Evolutionary conservation across 140 eudicot genomes (phyloP), one percentile per base, ranked within the genome.

Genomic region (Ambrosia hybrid): DNA sequence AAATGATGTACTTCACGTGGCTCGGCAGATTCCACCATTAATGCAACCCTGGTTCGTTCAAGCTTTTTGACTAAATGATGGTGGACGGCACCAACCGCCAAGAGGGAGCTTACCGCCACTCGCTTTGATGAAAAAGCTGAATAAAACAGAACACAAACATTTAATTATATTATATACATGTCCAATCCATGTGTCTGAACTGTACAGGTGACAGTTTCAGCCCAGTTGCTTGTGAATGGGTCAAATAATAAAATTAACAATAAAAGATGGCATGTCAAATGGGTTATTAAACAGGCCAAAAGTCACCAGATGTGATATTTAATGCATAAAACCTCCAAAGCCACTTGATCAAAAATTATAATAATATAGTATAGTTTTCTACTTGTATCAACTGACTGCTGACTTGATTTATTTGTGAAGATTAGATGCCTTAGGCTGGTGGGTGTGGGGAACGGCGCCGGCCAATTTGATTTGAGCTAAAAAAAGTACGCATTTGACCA

Each of bases 1-100:
- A 94, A 94, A 79, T 94, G 99, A 78, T 94, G 99, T 68, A 94
- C 99, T 82, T 94, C 99, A 66, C 99, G 99, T 16, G 99, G 99
- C 77, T 94, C 99, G 9, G 99, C 99, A 30, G 99, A 94, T 76
- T 94, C 99, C 46, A 94, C 81, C 62, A 94, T 79, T 73, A 94
- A 74, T 0, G 96, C 99, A 67, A 91, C 91, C 48, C 89, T 80
- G 14, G 99, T 94, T 26, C 99, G 78, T 80, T 94, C 99, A 21
- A 90, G 97, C 49, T 89, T 94, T 73, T 85, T 82, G 15, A 94
- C 99, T 48, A 94, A 78, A 83, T 91, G 97, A 61, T 94, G 99
- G 71, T 94, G 99, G 46, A 91, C 99, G 21, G 99, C 99, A 46
- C 99, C 97, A 73, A 91, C 89, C 8, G 99, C 99, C 87, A 94